Conservation (phyloP, 1,284 basidiomycete species). For the Moniliophthora roreri region DNA sequence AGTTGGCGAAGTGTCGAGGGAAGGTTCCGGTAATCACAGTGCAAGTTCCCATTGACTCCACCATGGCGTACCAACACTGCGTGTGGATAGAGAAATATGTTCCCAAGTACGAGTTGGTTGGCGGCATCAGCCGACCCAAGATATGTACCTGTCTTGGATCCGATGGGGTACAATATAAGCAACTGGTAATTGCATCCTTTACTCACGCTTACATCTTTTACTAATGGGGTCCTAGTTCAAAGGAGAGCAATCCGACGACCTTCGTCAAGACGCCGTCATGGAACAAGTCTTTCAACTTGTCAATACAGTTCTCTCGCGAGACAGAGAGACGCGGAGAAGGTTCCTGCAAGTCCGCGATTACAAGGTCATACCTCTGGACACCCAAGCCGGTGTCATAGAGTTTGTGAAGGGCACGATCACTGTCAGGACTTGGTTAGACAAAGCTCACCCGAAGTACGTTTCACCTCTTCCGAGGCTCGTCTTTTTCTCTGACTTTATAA, state of each 20-base stretch:
- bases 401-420: slow-evolving; percentile 85
- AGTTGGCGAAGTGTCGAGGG: slow-evolving; percentile 34
- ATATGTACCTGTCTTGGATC: slow-evolving; percentile 72
- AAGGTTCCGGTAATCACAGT: slow-evolving; percentile 80
- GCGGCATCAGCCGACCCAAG: slow-evolving; percentile 86
- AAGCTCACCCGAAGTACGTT: slow-evolving; percentile 57
- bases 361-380: slow-evolving; percentile 84
- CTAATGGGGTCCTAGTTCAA: slow-evolving; percentile 72
- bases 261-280: slow-evolving; percentile 98
- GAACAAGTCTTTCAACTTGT: slow-evolving; percentile 95
- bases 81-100: slow-evolving; percentile 70
- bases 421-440: slow-evolving; percentile 61
- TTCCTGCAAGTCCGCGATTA: slow-evolving; percentile 81
- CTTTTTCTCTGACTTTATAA: slow-evolving; percentile 16
- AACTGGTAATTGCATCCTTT: slow-evolving; percentile 62
- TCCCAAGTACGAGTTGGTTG: slow-evolving; percentile 62
- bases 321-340: slow-evolving; percentile 76
- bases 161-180: slow-evolving; percentile 71
- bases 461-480: neutral
- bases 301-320: slow-evolving; percentile 74
- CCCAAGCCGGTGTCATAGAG: slow-evolving; percentile 86
- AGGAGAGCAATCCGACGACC: slow-evolving; percentile 84
- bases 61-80: slow-evolving; percentile 65
- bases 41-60: slow-evolving; percentile 71
- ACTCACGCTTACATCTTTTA: neutral